Evolutionary conservation across 805 yeast genomes (phyloP).

Genomic region (Blastobotrys robertii): DNA sequence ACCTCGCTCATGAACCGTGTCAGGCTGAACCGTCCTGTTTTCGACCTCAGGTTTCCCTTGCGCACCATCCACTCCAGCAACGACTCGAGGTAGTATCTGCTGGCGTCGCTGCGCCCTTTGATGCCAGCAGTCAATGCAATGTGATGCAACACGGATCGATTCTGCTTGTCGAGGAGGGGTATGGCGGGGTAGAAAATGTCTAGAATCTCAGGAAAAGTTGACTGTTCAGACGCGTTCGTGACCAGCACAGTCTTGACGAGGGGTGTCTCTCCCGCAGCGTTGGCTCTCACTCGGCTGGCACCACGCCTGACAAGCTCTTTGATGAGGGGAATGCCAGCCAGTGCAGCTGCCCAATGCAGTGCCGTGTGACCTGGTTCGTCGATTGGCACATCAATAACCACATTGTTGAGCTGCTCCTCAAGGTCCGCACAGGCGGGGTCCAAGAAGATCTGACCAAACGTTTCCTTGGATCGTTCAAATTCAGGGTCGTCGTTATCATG

Average conservation of each 20-base stretch:
- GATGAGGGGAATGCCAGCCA: slow-evolving; percentile 68
- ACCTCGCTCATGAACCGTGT: slow-evolving; percentile 55
- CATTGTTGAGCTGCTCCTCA: slow-evolving; percentile 18
- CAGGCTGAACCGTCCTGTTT: slow-evolving; percentile 39
- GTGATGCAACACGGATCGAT: slow-evolving; percentile 79
- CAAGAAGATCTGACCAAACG: too few species aligned
- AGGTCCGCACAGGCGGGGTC: too few species aligned
- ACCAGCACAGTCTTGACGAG: slow-evolving; percentile 75
- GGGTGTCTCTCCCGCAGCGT: slow-evolving; percentile 80
- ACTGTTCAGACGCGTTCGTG: slow-evolving; percentile 71
- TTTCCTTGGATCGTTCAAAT: too few species aligned
- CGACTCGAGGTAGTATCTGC: slow-evolving; percentile 62
- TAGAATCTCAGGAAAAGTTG: slow-evolving; percentile 61
- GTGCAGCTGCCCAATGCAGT: slow-evolving; percentile 90
- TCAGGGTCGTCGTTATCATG: too few species aligned
- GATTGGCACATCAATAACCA: slow-evolving; percentile 73
- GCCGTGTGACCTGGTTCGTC: slow-evolving; percentile 93
- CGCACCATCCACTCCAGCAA: slow-evolving; percentile 70
- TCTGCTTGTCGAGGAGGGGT: slow-evolving; percentile 52
- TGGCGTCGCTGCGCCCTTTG: slow-evolving; percentile 61
- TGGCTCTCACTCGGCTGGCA: slow-evolving; percentile 61
- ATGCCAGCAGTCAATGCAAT: slow-evolving; percentile 73
- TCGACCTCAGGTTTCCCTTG: slow-evolving; percentile 34
- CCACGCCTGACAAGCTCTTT: slow-evolving; percentile 56
- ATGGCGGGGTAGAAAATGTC: slow-evolving; percentile 69